Evolutionary conservation across 768 basidiomycete species (phyloP), one percentile per base, ranked within the genome.

Genomic region (Kwoniella botswanensis): DNA sequence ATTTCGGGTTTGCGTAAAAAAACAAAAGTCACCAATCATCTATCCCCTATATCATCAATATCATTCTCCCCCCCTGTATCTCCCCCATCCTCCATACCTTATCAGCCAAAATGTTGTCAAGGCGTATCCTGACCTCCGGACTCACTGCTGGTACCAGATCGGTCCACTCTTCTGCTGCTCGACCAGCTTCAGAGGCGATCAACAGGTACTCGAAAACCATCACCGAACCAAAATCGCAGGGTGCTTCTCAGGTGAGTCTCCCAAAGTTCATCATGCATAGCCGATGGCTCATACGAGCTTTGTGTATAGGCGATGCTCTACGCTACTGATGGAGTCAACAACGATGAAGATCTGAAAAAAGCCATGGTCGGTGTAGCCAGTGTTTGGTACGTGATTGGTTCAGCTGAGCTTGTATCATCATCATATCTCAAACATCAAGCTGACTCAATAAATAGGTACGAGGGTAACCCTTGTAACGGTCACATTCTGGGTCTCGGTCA

Each of bases 381-480:
- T 75, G 92, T 99, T 44, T 99, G 97, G 97, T 94, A 81, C 82
- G 90, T 67, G 11, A 29, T 42, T 53, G 53, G 21, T 46, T 63
- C 46, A 55, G 46, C 46, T 50, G 46, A 50, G 4, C 46, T 50
- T 35, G 35, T 35, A 35, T 35, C 6, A 35, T 35, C 4, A 35
- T 0, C 6, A 35, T 35, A 35, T 7, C 35, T 35, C 35, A 35
- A 6, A 35, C 35, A 35, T 35, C 1, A 35, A 35, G 6, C 35
- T 35, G 35, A 35, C 6, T 35, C 35, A 35, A 52, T 42, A 6
- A 12, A 63, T 71, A 98, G 95, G 95, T 98, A 98, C 79, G 96
- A 99, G 83, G 96, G 96, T 53, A 98, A 97, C 84, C 97, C 97
- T 92, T 98, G 97, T 85, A 99, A 98, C 85, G 90, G 89, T 69